Conservation (phyloP, 768 basidiomycete genomes). For the Amanita muscaria region DNA sequence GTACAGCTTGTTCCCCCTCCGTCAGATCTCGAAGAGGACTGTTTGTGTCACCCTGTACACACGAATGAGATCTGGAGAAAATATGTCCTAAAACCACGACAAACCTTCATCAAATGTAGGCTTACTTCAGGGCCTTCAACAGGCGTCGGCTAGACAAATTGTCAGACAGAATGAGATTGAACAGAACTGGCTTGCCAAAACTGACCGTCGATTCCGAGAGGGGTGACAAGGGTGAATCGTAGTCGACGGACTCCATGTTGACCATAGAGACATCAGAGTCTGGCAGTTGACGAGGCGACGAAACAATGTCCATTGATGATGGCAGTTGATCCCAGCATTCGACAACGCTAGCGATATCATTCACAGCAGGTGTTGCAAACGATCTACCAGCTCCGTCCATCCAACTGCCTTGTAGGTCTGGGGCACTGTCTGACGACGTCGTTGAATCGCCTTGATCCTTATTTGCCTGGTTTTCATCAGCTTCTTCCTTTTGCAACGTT, state of each 20-base stretch:
- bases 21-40: constrained; percentile 1
- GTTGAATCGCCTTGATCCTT: no score
- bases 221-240: constrained; percentile 1
- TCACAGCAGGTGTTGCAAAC: not conserved
- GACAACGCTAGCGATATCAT: not conserved
- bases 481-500: not conserved
- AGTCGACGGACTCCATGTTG: not conserved
- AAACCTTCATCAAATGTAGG: no score
- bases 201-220: constrained; percentile 1
- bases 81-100: no score
- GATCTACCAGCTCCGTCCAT: not conserved
- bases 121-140: not conserved
- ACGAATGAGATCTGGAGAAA: no score
- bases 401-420: not conserved
- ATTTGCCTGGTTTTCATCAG: no score
- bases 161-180: not conserved
- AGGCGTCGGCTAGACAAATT: not conserved
- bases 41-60: not conserved
- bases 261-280: not conserved
- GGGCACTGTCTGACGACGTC: not conserved
- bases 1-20: not conserved
- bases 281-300: not conserved
- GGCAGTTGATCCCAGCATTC: not conserved
- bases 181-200: not conserved
- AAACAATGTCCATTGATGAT: no score